phyloP scores from a whole-genome alignment of 2,329 filamentous ascomycete genomes.

The Talaromyces sp. region DNA sequence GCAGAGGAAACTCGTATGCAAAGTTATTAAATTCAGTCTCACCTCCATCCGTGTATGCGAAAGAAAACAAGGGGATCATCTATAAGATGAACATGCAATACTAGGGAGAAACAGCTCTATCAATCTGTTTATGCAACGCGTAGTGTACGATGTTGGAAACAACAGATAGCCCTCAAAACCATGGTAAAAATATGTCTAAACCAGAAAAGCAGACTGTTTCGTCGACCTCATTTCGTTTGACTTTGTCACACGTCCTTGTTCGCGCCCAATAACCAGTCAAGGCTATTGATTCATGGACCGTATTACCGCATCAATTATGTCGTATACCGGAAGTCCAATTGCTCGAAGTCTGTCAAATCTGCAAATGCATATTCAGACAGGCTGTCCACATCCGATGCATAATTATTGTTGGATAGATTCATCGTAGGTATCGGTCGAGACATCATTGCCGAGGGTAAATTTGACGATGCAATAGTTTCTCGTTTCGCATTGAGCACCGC shows the following conservation, averaged over 20 bases:
- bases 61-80: neutral
- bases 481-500: slow-evolving; percentile 21
- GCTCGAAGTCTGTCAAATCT: slow-evolving; percentile 28
- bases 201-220: neutral
- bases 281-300: neutral
- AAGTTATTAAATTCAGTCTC: neutral
- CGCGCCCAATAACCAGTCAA: neutral
- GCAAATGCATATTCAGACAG: slow-evolving; percentile 21
- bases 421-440: neutral
- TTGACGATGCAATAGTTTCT: neutral
- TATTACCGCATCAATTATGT: slow-evolving; percentile 18
- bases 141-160: neutral
- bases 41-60: neutral
- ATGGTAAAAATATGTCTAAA: neutral
- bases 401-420: slow-evolving; percentile 8
- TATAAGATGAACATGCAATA: neutral
- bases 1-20: neutral
- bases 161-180: neutral
- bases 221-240: neutral
- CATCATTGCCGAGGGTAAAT: neutral
- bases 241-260: neutral
- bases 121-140: neutral
- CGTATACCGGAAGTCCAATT: slow-evolving; percentile 26
- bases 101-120: neutral
- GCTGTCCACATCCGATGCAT: slow-evolving; percentile 2